Percentiles rank a stretch among this genome's conserved stretches.
These are phyloP conservation scores for Umbelopsis vinacea DNA, from an alignment of 192 early-diverging fungal species.

Conservation along the genomic window DNA sequence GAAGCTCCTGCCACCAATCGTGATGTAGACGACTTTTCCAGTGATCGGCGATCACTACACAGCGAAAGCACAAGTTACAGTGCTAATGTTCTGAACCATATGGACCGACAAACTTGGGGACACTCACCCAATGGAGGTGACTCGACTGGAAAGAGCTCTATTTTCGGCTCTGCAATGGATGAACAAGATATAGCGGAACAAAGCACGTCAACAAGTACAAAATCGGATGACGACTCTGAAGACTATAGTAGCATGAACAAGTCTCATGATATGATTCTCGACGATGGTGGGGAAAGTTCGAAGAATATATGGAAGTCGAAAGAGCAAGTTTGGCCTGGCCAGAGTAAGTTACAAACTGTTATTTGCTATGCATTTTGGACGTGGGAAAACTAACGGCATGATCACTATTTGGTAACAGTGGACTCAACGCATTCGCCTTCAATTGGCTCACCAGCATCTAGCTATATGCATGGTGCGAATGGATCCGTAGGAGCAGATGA, in stretches of 20 bases:
- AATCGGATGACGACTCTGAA: background rate
- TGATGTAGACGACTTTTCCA: background rate
- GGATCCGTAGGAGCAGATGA: background rate
- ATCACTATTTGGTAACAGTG: background rate
- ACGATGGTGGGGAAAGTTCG: background rate
- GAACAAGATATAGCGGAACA: background rate
- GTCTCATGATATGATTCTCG: slow-evolving; percentile 7
- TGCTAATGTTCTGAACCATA: slow-evolving; percentile 15
- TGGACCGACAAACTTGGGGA: slow-evolving; percentile 14
- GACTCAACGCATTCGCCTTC: slow-evolving; percentile 7
- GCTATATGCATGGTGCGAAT: background rate
- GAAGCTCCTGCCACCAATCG: background rate
- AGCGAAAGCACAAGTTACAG: slow-evolving; percentile 2
- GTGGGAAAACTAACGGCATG: background rate
- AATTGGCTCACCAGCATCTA: slow-evolving; percentile 7
- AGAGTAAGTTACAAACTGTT: background rate
- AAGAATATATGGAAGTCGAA: slow-evolving; percentile 3
- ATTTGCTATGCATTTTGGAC: background rate
- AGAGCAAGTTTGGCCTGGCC: background rate
- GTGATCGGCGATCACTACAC: background rate
- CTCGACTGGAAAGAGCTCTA: background rate
- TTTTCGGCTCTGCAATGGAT: background rate
- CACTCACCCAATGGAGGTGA: background rate
- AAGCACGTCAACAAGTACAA: background rate
- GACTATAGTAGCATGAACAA: background rate